Conservation (phyloP, 495 filamentous ascomycete species). For the Aspergillus panamensis region DNA sequence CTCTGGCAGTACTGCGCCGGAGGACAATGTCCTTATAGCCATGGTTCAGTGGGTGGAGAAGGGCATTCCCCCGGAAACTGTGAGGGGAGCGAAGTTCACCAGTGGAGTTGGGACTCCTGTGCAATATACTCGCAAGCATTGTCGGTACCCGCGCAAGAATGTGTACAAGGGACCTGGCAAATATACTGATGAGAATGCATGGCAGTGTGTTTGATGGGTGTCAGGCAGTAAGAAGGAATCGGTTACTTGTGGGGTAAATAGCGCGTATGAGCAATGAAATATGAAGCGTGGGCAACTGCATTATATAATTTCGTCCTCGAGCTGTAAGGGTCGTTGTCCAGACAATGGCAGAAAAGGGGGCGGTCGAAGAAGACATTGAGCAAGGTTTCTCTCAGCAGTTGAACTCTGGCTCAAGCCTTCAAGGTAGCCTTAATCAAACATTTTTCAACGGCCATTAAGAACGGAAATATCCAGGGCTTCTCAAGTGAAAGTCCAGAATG, state of each 20-base stretch:
- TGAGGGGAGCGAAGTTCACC: slow-evolving; percentile 52
- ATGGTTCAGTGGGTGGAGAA: slow-evolving; percentile 62
- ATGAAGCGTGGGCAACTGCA: background rate
- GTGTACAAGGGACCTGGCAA: slow-evolving; percentile 37
- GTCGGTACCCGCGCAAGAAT: slow-evolving; percentile 39
- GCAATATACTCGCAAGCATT: slow-evolving; percentile 41
- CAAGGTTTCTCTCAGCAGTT: background rate
- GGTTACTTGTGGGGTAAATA: background rate
- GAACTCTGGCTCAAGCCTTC: no score
- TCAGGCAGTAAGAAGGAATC: no score
- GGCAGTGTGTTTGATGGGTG: slow-evolving; percentile 31
- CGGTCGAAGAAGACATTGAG: background rate
- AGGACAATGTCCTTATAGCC: slow-evolving; percentile 50
- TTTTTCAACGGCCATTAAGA: no score
- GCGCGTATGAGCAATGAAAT: background rate
- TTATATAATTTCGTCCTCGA: background rate
- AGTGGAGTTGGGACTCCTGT: slow-evolving; percentile 34
- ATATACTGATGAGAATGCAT: slow-evolving; percentile 41
- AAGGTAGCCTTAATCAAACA: no score
- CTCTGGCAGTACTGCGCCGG: slow-evolving; percentile 26
- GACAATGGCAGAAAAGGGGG: background rate
- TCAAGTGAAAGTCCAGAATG: no score
- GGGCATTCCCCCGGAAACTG: slow-evolving; percentile 49
- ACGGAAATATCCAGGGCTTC: no score
- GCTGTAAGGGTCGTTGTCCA: background rate